Conservation (phyloP, 2,329 filamentous ascomycete species). For the Diaporthe citriasiana region DNA sequence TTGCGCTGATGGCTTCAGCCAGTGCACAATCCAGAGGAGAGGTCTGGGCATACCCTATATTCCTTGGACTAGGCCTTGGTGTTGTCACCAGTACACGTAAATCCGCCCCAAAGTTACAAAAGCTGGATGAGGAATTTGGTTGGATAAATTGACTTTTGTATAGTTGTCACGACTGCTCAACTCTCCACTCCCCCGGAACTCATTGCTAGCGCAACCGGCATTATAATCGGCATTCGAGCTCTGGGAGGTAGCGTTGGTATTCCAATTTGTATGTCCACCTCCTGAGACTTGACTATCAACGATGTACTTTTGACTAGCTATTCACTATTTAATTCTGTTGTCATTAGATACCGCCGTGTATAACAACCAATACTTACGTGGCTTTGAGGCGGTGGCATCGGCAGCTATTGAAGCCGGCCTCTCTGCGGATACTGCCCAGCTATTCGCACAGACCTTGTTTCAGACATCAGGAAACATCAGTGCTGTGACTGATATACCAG, state of each 20-base stretch:
- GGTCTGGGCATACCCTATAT: slow-evolving; percentile 11
- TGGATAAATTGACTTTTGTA: background rate
- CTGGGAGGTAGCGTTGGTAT: slow-evolving; percentile 10
- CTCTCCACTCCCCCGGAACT: slow-evolving; percentile 2
- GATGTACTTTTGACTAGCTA: background rate
- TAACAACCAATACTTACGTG: slow-evolving; percentile 15
- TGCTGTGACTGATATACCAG: background rate
- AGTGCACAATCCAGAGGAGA: slow-evolving; percentile 18
- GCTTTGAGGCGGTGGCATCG: background rate
- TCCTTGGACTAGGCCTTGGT: slow-evolving; percentile 18
- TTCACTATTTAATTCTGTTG: background rate
- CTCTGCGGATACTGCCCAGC: background rate
- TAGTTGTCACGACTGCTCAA: slow-evolving; percentile 8
- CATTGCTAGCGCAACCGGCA: slow-evolving; percentile 19
- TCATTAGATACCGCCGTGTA: slow-evolving; percentile 3
- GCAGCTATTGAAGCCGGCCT: background rate
- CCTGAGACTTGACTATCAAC: too few relatives aligned
- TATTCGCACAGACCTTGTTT: background rate
- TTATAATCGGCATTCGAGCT: slow-evolving; percentile 10
- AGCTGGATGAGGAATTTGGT: background rate
- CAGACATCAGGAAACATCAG: background rate
- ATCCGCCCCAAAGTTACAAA: background rate
- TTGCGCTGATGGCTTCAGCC: slow-evolving; percentile 13
- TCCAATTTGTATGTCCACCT: background rate
- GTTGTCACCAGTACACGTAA: slow-evolving; percentile 20